These are phyloP conservation scores for Calonectria leucothoes DNA, from an alignment of 2,329 filamentous ascomycete genomes.

Conservation along the genomic window DNA sequence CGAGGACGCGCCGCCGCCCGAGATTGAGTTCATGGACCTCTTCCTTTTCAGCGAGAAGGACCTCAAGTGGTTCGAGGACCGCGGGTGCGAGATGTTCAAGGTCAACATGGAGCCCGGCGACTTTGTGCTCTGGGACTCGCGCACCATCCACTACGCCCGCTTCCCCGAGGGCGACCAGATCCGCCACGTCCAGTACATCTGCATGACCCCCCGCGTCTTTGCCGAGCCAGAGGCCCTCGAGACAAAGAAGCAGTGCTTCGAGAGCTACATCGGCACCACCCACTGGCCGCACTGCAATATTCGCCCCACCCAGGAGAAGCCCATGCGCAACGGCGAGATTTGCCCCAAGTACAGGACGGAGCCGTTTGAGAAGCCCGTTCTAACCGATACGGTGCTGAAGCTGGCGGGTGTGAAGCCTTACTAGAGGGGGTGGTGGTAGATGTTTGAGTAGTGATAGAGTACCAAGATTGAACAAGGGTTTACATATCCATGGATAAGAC, in stretches of 20 bases:
- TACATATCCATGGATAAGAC: not conserved
- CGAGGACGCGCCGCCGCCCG: slow-evolving; percentile 47
- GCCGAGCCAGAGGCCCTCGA: slow-evolving; percentile 47
- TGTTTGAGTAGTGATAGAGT: not conserved
- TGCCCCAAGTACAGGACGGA: slow-evolving; percentile 37
- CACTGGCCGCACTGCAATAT: slow-evolving; percentile 53
- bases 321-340: slow-evolving; percentile 34
- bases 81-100: slow-evolving; percentile 49
- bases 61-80: slow-evolving; percentile 50
- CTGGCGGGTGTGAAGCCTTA: slow-evolving; percentile 36
- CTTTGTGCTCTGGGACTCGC: slow-evolving; percentile 54
- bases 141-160: slow-evolving; percentile 55
- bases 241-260: slow-evolving; percentile 54
- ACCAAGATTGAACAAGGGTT: not conserved
- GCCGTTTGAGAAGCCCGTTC: slow-evolving; percentile 34
- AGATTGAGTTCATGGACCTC: slow-evolving; percentile 45
- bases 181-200: slow-evolving; percentile 48
- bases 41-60: slow-evolving; percentile 48
- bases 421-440: not conserved
- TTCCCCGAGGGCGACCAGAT: slow-evolving; percentile 52
- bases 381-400: slow-evolving; percentile 29
- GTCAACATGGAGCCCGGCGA: slow-evolving; percentile 56
- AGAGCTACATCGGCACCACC: slow-evolving; percentile 50
- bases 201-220: slow-evolving; percentile 23
- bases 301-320: slow-evolving; percentile 33